phyloP scores from a whole-genome alignment of 192 early-diverging fungal genomes.

The Rhizophagus prolifer region DNA sequence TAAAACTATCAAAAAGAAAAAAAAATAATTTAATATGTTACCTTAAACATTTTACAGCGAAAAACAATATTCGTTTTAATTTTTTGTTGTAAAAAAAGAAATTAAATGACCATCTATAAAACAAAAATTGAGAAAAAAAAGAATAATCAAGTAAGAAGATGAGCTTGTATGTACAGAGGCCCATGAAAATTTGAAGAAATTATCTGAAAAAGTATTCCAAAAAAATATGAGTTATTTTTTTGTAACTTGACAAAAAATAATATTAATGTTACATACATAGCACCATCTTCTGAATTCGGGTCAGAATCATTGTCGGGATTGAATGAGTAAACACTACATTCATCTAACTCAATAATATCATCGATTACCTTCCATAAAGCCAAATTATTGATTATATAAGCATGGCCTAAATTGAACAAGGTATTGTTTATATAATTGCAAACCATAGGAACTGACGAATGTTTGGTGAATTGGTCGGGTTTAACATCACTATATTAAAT shows the following conservation, averaged over 20 bases:
- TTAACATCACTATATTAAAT: slow-evolving; percentile 65
- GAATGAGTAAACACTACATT: slow-evolving; percentile 91
- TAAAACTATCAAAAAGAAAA: background rate
- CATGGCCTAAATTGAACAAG: slow-evolving; percentile 78
- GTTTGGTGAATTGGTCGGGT: slow-evolving; percentile 74
- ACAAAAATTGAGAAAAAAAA: background rate
- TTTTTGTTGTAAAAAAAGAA: slow-evolving; percentile 96
- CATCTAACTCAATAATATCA: slow-evolving; percentile 74
- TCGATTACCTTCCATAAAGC: slow-evolving; percentile 89
- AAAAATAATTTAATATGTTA: slow-evolving; percentile 38
- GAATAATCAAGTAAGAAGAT: slow-evolving; percentile 1
- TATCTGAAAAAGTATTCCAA: slow-evolving; percentile 23
- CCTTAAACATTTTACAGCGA: slow-evolving; percentile 88
- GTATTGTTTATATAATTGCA: slow-evolving; percentile 86
- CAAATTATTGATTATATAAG: slow-evolving; percentile 57
- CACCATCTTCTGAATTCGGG: slow-evolving; percentile 88
- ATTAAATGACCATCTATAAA: slow-evolving; percentile 88
- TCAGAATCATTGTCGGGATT: slow-evolving; percentile 84
- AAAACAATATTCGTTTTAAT: slow-evolving; percentile 89
- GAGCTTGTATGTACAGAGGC: slow-evolving; percentile 24
- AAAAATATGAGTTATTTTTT: background rate
- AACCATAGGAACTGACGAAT: slow-evolving; percentile 68
- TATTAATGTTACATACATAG: slow-evolving; percentile 55
- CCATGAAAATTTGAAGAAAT: slow-evolving; percentile 25
- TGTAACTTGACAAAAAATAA: slow-evolving; percentile 8